Conservation (phyloP, 345 rosid genomes). For the Lepidium africanum region DNA sequence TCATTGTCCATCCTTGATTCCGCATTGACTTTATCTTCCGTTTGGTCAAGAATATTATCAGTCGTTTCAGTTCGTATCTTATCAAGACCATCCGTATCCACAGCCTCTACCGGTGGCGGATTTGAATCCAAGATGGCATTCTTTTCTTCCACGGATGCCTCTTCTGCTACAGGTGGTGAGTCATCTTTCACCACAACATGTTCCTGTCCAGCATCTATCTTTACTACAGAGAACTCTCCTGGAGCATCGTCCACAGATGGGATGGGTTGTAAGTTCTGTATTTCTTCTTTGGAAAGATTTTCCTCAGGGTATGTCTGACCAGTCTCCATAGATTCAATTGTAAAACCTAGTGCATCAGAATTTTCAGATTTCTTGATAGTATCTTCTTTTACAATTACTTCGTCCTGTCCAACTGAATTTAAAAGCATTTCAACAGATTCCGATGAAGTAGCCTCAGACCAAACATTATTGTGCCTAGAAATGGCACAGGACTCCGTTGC, state of each 20-base stretch:
- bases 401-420: slow-evolving; percentile 94
- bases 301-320: slow-evolving; percentile 34
- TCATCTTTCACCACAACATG: slow-evolving; percentile 33
- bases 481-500: slow-evolving; percentile 79
- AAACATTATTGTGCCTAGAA: slow-evolving; percentile 80
- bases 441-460: slow-evolving; percentile 93
- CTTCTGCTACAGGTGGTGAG: slow-evolving; percentile 29
- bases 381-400: slow-evolving; percentile 40
- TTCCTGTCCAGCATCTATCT: slow-evolving; percentile 34
- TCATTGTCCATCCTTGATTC: slow-evolving; percentile 37
- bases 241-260: slow-evolving; percentile 29
- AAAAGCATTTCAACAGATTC: slow-evolving; percentile 93
- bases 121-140: slow-evolving; percentile 27
- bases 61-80: slow-evolving; percentile 19
- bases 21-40: slow-evolving; percentile 27
- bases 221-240: slow-evolving; percentile 27
- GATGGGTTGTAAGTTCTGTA: slow-evolving; percentile 28
- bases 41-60: slow-evolving; percentile 30
- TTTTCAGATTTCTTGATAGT: slow-evolving; percentile 46
- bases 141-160: slow-evolving; percentile 30
- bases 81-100: slow-evolving; percentile 20
- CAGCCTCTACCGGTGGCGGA: slow-evolving; percentile 21
- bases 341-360: slow-evolving; percentile 65
- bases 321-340: slow-evolving; percentile 68
- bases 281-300: slow-evolving; percentile 31